phyloP scores from a whole-genome alignment of 352 stramenopile species.

The Aphanomyces euteiches region DNA sequence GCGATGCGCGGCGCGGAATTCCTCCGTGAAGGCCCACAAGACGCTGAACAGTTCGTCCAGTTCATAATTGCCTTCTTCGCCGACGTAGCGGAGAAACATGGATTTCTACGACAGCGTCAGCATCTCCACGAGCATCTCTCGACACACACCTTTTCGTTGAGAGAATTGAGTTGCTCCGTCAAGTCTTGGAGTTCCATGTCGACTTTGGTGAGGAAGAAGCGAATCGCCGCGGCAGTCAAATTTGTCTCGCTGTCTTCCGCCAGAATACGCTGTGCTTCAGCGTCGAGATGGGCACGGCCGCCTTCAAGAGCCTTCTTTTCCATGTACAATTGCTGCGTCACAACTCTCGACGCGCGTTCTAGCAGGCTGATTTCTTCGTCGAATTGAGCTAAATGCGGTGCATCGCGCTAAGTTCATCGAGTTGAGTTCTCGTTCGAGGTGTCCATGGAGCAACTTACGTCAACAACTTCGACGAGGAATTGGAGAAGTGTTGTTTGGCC shows the following conservation, averaged over 20 bases:
- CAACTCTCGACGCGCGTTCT: slow-evolving; percentile 66
- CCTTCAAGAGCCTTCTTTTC: slow-evolving; percentile 72
- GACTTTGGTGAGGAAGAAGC: slow-evolving; percentile 58
- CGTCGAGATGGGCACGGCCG: slow-evolving; percentile 36
- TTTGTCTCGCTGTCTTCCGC: slow-evolving; percentile 21
- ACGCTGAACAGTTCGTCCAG: slow-evolving; percentile 67
- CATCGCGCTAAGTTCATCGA: slow-evolving; percentile 47
- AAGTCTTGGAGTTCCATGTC: slow-evolving; percentile 55
- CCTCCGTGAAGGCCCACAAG: slow-evolving; percentile 68
- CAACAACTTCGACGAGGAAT: slow-evolving; percentile 82
- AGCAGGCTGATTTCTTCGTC: slow-evolving; percentile 75
- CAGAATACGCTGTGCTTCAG: slow-evolving; percentile 34
- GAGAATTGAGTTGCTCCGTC: slow-evolving; percentile 46
- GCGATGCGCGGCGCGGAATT: slow-evolving; percentile 66
- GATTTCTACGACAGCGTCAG: slow-evolving; percentile 46
- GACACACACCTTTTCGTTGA: slow-evolving; percentile 31
- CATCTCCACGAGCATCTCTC: background rate
- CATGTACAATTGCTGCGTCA: slow-evolving; percentile 52
- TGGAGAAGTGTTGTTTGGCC: slow-evolving; percentile 78
- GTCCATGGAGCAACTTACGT: slow-evolving; percentile 37
- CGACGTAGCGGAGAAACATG: slow-evolving; percentile 76
- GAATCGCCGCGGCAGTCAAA: slow-evolving; percentile 33
- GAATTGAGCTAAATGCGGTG: slow-evolving; percentile 66
- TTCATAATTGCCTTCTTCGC: slow-evolving; percentile 74
- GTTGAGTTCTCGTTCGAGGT: background rate